These are phyloP conservation scores for Coriolopsis trogii DNA, from an alignment of 1,284 basidiomycete species.

Conservation along the genomic window DNA sequence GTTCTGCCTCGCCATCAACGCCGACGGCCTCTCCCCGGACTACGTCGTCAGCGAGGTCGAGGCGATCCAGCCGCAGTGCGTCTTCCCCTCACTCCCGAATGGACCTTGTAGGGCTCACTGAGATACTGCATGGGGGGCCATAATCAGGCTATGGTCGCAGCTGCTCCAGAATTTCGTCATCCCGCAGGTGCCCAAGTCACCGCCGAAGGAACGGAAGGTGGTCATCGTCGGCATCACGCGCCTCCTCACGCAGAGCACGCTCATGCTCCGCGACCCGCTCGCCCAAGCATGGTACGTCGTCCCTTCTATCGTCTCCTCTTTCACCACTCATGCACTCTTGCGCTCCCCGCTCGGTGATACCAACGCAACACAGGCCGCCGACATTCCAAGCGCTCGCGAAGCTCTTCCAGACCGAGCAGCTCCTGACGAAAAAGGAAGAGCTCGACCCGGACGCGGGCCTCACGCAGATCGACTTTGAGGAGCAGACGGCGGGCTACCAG, in stretches of 20 bases:
- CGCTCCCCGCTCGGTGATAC: neutral
- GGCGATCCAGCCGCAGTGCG: conserved; percentile 84
- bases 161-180: conserved; percentile 81
- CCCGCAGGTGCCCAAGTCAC: conserved; percentile 81
- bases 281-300: conserved; percentile 67
- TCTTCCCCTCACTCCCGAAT: conserved; percentile 8
- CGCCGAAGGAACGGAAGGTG: conserved; percentile 82
- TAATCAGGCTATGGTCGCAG: conserved; percentile 79
- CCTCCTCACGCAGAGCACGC: conserved; percentile 73
- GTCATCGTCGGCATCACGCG: conserved; percentile 84
- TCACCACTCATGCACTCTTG: neutral
- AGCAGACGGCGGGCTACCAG: conserved; percentile 89
- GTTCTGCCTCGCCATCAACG: conserved; percentile 75
- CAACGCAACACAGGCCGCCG: conserved; percentile 54
- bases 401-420: conserved; percentile 76
- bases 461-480: conserved; percentile 87
- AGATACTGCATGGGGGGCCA: neutral
- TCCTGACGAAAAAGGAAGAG: conserved; percentile 49
- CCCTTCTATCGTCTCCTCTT: neutral
- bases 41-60: conserved; percentile 80
- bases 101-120: neutral
- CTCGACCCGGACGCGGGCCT: conserved; percentile 67
- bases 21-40: conserved; percentile 76
- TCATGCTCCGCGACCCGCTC: conserved; percentile 70
- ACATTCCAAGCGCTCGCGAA: conserved; percentile 77